Base-by-base conservation (phyloP, 805 yeast species). In the Candida stauntonica region DNA sequence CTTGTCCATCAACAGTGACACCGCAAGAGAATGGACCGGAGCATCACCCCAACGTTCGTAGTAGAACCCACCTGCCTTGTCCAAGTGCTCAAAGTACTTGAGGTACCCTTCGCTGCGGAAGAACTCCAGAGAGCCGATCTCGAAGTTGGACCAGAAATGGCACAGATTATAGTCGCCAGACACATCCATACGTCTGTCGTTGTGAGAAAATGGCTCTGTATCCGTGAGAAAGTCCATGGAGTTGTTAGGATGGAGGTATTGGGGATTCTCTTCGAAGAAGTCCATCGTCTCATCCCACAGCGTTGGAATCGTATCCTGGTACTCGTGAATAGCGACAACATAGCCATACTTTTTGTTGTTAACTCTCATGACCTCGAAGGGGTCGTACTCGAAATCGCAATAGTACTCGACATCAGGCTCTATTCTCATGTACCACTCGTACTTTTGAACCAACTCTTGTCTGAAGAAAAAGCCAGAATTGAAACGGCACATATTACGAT, bases 21-120 rank as follows among this genome's bases (percentile, higher is more conserved):
- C 79, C 1, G 78, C 95, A 20, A 86, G 66, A 0, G 91, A 68
- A 58, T 87, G 96, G 13, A 87, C 85, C 0, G 96, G 96, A 0
- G 96, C 96, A 63, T 88, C 96, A 13, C 96, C 96, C 96, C 96
- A 88, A 42, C 96, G 65, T 61, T 87, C 96, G 40, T 83, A 81
- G 58, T 82, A 82, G 55, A 86, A 85, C 5, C 93, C 93, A 33
- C 87, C 89, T 15, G 75, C 67, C 21, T 68, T 51, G 58, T 85
- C 86, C 45, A 86, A 67, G 57, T 65, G 66, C 19, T 81, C 72
- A 56, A 85, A 86, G 57, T 70, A 84, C 38, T 66, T 68, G 31
- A 63, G 55, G 60, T 86, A 86, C 21, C 72, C 73, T 31, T 81
- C 73, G 26, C 80, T 67, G 57, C 89, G 69, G 68, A 79, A 86